phyloP scores from a whole-genome alignment of 2,329 filamentous ascomycete genomes.

The Aspergillus costaricaensis region DNA sequence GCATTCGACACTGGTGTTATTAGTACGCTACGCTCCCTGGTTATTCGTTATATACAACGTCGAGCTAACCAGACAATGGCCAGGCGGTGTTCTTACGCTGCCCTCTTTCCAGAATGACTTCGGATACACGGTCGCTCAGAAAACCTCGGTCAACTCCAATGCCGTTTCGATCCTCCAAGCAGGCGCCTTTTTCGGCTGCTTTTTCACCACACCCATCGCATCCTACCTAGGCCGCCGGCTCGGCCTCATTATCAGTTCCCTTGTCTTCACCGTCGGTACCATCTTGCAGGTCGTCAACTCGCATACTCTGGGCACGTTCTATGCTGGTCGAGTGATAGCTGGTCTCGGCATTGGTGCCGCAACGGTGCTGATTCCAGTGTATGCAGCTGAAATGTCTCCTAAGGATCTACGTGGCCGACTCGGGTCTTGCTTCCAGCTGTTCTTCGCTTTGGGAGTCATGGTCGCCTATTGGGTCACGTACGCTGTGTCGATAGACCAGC shows the following conservation, averaged over 20 bases:
- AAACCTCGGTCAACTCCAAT: constrained; percentile 49
- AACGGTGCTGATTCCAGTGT: constrained; percentile 45
- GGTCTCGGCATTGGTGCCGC: constrained; percentile 51
- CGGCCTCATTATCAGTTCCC: constrained; percentile 47
- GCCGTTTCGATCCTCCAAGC: constrained; percentile 53
- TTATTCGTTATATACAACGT: neutral
- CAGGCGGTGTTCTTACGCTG: constrained; percentile 50
- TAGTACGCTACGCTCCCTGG: constrained; percentile 17
- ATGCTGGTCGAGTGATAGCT: constrained; percentile 49
- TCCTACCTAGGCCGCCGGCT: constrained; percentile 47
- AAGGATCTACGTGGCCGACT: constrained; percentile 45
- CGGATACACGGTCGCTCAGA: constrained; percentile 35
- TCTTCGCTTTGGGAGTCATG: constrained; percentile 42
- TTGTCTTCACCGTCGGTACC: constrained; percentile 40
- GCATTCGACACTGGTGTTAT: constrained; percentile 44
- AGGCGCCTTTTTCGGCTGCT: constrained; percentile 55
- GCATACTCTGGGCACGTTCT: constrained; percentile 47
- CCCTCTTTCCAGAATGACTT: constrained; percentile 47
- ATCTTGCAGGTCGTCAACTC: constrained; percentile 52
- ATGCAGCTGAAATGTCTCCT: constrained; percentile 45
- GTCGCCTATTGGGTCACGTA: constrained; percentile 53
- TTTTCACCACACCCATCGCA: constrained; percentile 50
- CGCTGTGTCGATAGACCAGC: constrained; percentile 46
- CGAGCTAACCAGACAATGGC: neutral
- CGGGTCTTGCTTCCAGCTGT: constrained; percentile 42